A percentile compares a stretch with the other conserved stretches of the same genome.
These are phyloP conservation scores for Cryptosporidium parvum DNA, from an alignment of 169 alveolate species.

Conservation along the genomic window DNA sequence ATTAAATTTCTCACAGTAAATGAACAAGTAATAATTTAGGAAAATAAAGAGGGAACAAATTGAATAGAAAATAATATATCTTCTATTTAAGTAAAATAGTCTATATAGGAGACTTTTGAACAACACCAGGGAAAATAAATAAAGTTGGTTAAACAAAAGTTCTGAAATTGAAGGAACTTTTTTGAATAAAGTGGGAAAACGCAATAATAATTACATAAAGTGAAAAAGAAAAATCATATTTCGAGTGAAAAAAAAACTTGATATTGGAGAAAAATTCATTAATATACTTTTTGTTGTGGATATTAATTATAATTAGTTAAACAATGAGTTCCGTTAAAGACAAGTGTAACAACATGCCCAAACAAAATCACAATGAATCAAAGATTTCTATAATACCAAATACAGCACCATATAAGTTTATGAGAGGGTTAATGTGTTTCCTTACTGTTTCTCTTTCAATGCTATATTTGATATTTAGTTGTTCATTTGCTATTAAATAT, in stretches of 20 bases:
- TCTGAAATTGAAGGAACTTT: background rate
- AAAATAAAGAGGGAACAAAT: background rate
- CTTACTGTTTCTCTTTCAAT: slow-evolving; percentile 24
- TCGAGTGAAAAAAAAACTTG: background rate
- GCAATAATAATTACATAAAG: background rate
- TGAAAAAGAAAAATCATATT: background rate
- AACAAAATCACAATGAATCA: slow-evolving; percentile 6
- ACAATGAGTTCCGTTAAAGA: background rate
- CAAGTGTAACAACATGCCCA: background rate
- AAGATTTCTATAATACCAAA: slow-evolving; percentile 50
- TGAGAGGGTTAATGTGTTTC: slow-evolving; percentile 68
- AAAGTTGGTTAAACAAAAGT: background rate
- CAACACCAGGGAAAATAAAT: background rate
- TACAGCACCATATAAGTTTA: slow-evolving; percentile 34
- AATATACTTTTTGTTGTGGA: background rate
- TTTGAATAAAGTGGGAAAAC: background rate
- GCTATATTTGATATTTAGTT: slow-evolving; percentile 48
- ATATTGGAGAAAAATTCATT: background rate
- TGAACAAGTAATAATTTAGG: slow-evolving; percentile 4
- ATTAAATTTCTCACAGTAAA: slow-evolving; percentile 8
- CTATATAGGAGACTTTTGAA: background rate
- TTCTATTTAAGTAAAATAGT: background rate
- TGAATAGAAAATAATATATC: background rate
- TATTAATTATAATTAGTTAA: background rate
- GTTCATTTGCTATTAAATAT: slow-evolving; percentile 64